Base-by-base conservation (phyloP, 805 yeast species). In the Wickerhamomyces chambardii region DNA sequence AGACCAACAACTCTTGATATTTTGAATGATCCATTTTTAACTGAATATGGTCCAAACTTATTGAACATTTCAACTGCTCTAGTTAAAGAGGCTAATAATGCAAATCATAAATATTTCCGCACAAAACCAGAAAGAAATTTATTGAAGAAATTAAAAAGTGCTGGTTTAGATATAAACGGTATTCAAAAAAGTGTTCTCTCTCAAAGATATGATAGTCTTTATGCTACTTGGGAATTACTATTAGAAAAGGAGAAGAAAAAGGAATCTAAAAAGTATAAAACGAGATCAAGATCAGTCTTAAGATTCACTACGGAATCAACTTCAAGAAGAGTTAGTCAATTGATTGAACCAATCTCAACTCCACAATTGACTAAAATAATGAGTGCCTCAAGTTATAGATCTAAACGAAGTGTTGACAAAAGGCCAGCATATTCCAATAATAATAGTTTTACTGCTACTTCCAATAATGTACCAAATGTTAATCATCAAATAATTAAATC, bases 171-270 rank as follows among this genome's bases (percentile, higher is more conserved):
- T 50, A 65, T 70, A 3, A 80, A 75, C 12, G 56, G 66, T 2
- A 58, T 87, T 24, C 75, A 73, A 44, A 61, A 69, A 8, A 71
- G 82, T 21, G 76, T 86, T 4, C 47, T 59, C 21, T 65, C 69
- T 37, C 68, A 70, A 32, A 75, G 78, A 37, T 73, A 84, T 56
- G 92, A 84, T 55, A 64, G 85, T 0, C 59, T 83, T 14, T 74
- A 83, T 12, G 95, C 90, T 0, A 66, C 79, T 38, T 86, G 89
- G 80, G 78, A 78, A 31, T 60, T 85, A 15, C 56, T 77, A 15
- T 56, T 80, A 21, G 85, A 82, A 36, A 56, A 58, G 26, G 66
- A 64, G 34, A 55, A 43, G 32, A 53, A 51, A 33, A 43, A 48
- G 26, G 59, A 59, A 28, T 50, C 43, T 6, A 43, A 47, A 15